Evolutionary conservation across 1,284 basidiomycete genomes (phyloP).

Genomic region (Apiotrichum sp.): DNA sequence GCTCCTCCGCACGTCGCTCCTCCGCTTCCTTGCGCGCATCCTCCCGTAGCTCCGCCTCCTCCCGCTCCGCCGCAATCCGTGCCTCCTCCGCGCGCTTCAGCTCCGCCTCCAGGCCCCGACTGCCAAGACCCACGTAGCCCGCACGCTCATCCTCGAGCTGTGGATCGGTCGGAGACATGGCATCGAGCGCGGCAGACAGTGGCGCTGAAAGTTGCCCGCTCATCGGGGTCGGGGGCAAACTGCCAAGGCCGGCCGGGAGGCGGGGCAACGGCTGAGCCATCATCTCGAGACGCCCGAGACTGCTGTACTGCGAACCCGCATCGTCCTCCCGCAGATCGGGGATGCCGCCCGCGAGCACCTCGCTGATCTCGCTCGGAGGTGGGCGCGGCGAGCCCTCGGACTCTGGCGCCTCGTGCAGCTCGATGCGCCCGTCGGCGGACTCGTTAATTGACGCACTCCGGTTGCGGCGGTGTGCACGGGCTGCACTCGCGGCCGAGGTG

Average conservation of each 20-base stretch:
- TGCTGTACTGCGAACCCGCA: no score
- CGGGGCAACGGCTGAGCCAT: no score
- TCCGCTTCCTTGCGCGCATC: not conserved
- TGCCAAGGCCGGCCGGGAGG: no score
- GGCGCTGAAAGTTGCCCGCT: no score
- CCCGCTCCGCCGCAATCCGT: slow-evolving; percentile 1
- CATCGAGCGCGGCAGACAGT: not conserved
- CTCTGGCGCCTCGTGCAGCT: not conserved
- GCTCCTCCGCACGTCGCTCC: not conserved
- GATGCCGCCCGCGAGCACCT: no score
- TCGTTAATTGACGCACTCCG: not conserved
- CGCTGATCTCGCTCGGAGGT: not conserved
- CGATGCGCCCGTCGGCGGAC: not conserved
- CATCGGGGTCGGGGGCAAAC: no score
- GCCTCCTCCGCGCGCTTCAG: not conserved
- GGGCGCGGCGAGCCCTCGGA: not conserved
- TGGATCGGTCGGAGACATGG: not conserved
- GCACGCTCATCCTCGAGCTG: not conserved
- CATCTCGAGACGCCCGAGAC: no score
- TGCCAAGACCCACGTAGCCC: not conserved
- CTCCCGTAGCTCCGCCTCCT: slow-evolving; percentile 2
- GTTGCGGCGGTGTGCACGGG: slow-evolving; percentile 4
- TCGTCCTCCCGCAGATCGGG: no score
- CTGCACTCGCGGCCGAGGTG: slow-evolving; percentile 4
- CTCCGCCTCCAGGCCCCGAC: not conserved